These are phyloP conservation scores for Plicaturopsis crispa DNA, from an alignment of 768 basidiomycete genomes.

Conservation along the genomic window DNA sequence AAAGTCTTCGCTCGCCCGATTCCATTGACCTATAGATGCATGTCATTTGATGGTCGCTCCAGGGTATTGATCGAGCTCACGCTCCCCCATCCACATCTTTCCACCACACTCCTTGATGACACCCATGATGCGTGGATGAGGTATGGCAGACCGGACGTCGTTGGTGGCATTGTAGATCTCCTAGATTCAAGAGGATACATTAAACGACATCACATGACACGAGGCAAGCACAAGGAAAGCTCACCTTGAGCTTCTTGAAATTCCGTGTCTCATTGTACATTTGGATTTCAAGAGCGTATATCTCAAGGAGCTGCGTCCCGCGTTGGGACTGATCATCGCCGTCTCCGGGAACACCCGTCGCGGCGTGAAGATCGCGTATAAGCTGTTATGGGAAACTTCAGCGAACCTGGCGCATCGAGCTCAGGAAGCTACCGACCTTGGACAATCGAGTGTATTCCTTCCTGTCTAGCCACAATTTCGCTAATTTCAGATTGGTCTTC, in stretches of 20 bases:
- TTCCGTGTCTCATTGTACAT: conserved; percentile 98
- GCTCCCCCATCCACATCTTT: conserved; percentile 99
- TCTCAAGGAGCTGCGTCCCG: conserved; percentile 91
- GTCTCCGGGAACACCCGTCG: conserved; percentile 53
- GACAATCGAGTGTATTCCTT: conserved; percentile 83
- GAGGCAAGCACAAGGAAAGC: neutral
- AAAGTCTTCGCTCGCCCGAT: conserved; percentile 94
- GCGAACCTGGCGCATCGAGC: neutral
- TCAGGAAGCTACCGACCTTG: conserved; percentile 40
- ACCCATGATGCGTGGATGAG: conserved; percentile 97
- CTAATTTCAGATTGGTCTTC: conserved; percentile 95
- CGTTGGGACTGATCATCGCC: conserved; percentile 85
- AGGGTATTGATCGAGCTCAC: conserved; percentile 32
- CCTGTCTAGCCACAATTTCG: conserved; percentile 94
- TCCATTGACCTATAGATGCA: conserved; percentile 76
- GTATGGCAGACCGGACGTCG: conserved; percentile 90
- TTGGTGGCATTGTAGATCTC: conserved; percentile 97
- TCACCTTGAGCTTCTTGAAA: conserved; percentile 92
- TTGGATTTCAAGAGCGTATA: conserved; percentile 97
- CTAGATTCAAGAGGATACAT: conserved; percentile 28
- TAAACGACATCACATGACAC: neutral
- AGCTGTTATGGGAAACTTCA: conserved; percentile 35
- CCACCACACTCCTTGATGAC: conserved; percentile 99
- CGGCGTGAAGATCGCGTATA: conserved; percentile 65
- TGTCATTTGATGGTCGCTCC: conserved; percentile 1